phyloP scores from a whole-genome alignment of 2,329 filamentous ascomycete genomes.

The Neofusicoccum parvum region DNA sequence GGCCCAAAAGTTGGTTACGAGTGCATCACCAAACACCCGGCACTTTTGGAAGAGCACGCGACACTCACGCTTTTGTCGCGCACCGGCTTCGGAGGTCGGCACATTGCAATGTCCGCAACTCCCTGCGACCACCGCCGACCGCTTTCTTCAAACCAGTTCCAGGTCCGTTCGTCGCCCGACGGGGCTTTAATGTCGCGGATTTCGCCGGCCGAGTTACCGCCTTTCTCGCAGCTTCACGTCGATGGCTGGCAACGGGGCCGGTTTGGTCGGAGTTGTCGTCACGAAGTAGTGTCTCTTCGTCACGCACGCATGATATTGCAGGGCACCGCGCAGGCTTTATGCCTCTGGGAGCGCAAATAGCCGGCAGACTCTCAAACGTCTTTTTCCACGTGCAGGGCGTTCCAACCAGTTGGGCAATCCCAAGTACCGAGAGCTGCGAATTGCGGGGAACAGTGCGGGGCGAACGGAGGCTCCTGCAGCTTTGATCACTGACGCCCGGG shows the following conservation, averaged over 20 bases:
- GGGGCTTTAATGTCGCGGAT: not conserved
- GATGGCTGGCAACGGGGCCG: not conserved
- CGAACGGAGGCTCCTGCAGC: not conserved
- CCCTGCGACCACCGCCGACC: not conserved
- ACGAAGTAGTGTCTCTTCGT: not conserved
- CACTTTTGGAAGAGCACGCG: not conserved
- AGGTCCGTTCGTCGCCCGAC: not conserved
- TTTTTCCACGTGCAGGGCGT: no score
- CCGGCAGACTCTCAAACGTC: no score
- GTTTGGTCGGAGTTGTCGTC: no score
- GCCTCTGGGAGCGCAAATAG: not conserved
- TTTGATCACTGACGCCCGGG: not conserved
- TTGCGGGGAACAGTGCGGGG: conserved; percentile 1
- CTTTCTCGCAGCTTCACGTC: not conserved
- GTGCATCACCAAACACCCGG: not conserved
- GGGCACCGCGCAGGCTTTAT: not conserved
- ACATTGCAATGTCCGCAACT: not conserved
- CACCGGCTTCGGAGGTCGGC: not conserved
- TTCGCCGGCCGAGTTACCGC: conserved; percentile 1
- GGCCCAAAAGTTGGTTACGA: no score
- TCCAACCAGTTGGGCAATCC: not conserved
- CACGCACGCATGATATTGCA: not conserved
- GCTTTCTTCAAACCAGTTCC: not conserved
- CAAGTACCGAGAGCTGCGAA: not conserved
- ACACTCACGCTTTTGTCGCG: not conserved